A percentile compares a stretch with the other conserved stretches of the same genome.
Conservation (phyloP, 2,329 filamentous ascomycete species). For the Lizonia empirigonia region DNA sequence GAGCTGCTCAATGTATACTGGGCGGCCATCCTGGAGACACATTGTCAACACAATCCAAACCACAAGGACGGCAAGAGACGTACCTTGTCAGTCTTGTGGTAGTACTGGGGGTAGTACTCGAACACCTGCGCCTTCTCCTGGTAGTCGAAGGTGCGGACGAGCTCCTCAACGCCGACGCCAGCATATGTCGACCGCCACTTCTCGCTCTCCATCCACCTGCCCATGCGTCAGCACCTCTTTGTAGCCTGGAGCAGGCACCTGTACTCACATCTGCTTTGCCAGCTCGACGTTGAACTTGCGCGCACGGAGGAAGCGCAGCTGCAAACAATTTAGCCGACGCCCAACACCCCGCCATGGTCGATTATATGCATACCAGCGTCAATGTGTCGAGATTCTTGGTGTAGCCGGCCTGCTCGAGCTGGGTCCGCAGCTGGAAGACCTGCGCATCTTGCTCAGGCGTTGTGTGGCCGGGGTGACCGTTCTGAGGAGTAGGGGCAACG, state of each 20-base stretch:
- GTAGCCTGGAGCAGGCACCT: too few relatives aligned
- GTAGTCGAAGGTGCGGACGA: slow-evolving; percentile 83
- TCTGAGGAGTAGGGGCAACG: slow-evolving; percentile 69
- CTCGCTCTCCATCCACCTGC: slow-evolving; percentile 88
- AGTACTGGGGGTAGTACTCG: slow-evolving; percentile 96
- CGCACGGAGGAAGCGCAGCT: slow-evolving; percentile 90
- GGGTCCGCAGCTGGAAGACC: slow-evolving; percentile 80
- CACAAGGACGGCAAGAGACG: slow-evolving; percentile 7
- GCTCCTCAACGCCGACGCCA: slow-evolving; percentile 70
- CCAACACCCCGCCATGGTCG: background rate
- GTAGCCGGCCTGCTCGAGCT: slow-evolving; percentile 83
- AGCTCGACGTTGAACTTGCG: slow-evolving; percentile 90
- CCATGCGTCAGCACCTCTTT: slow-evolving; percentile 32
- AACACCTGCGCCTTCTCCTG: slow-evolving; percentile 82
- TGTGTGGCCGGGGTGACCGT: slow-evolving; percentile 87
- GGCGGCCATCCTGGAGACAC: slow-evolving; percentile 78
- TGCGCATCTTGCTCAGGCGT: slow-evolving; percentile 86
- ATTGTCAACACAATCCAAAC: slow-evolving; percentile 10
- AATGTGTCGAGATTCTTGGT: slow-evolving; percentile 87
- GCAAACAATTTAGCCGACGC: slow-evolving; percentile 28
- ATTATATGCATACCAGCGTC: slow-evolving; percentile 70
- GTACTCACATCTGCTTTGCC: slow-evolving; percentile 84
- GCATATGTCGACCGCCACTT: slow-evolving; percentile 88
- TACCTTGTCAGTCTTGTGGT: slow-evolving; percentile 92
- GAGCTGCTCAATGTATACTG: slow-evolving; percentile 95